A percentile compares a stretch with the other conserved stretches of the same genome.
Conservation (phyloP, 805 yeast genomes). For the Cyberlindnera saturnus region DNA sequence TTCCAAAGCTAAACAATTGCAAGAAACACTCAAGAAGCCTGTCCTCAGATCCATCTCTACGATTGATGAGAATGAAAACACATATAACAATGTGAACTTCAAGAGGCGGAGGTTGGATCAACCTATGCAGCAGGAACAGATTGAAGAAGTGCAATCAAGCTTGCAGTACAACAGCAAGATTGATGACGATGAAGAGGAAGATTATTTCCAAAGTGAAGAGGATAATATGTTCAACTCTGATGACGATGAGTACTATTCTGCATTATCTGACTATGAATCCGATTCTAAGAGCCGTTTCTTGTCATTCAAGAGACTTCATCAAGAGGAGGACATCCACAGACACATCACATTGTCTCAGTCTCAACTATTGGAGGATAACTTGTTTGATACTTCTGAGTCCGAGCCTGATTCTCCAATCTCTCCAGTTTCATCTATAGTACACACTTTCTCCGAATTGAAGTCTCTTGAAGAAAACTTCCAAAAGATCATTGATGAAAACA, state of each 20-base stretch:
- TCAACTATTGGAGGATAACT: slow-evolving; percentile 6
- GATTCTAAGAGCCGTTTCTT: slow-evolving; percentile 11
- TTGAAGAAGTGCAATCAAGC: slow-evolving; percentile 1
- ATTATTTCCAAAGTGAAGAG: slow-evolving; percentile 16
- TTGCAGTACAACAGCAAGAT: slow-evolving; percentile 3
- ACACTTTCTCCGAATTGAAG: slow-evolving; percentile 17
- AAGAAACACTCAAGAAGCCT: slow-evolving; percentile 17
- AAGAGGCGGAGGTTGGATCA: slow-evolving; percentile 19
- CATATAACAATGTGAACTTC: slow-evolving; percentile 23
- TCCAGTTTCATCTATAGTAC: slow-evolving; percentile 10
- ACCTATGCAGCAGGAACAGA: slow-evolving; percentile 1
- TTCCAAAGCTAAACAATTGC: slow-evolving; percentile 24
- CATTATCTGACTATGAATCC: slow-evolving; percentile 22
- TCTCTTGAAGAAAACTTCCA: slow-evolving; percentile 24
- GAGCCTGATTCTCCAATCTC: slow-evolving; percentile 12
- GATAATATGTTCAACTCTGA: slow-evolving; percentile 24
- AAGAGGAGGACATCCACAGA: slow-evolving; percentile 10
- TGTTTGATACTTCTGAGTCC: slow-evolving; percentile 16
- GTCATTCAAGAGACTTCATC: slow-evolving; percentile 12
- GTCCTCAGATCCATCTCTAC: slow-evolving; percentile 25
- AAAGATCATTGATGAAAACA: slow-evolving; percentile 21
- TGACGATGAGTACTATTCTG: slow-evolving; percentile 21
- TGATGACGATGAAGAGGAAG: slow-evolving; percentile 14
- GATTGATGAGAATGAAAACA: slow-evolving; percentile 24
- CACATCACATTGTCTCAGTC: slow-evolving; percentile 10